Base-by-base conservation (phyloP, 495 filamentous ascomycete species). In the Cryomyces minteri region DNA sequence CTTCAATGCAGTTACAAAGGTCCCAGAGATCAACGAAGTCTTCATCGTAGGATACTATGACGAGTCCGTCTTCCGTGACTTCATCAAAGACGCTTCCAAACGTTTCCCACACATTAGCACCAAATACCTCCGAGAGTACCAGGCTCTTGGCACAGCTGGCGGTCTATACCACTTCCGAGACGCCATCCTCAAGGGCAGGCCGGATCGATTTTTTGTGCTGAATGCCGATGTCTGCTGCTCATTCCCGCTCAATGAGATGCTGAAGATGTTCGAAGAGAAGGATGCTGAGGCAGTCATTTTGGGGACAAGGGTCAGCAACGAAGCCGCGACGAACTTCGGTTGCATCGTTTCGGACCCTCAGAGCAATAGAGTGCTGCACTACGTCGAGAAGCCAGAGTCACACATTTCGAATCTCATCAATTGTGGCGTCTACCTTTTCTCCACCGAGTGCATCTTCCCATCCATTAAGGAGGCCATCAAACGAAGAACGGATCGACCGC, bases 211-310 rank as follows among this genome's bases (percentile, higher is more conserved):
- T 68, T 93, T 99, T 57, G 90, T 99, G 41, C 72, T 99, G 58
- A 99, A 99, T 61, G 87, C 87, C 43, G 90, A 99, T 63, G 92
- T 99, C 48, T 99, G 90, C 80, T 99, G 90, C 71, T 94, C 86
- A 37, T 99, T 96, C 71, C 90, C 90, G 11, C 70, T 99, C 47
- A 82, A 78, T 48, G 84, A 96, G 62, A 99, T 95, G 88, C 77
- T 88, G 45, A 78, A 74, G 61, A 68, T 99, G 43, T 93, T 93
- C 59, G 82, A 92, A 54, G 87, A 94, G 56, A 93, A 83, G 67
- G 82, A 94, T 53, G 92, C 92, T 48, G 90, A 99, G 69, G 90
- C 90, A 11, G 88, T 99, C 48, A 92, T 99, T 61, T 68, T 99
- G 51, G 90, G 90, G 41, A 99, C 90, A 25, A 73, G 84, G 28